These are phyloP conservation scores for Vicia sativa DNA, from an alignment of 306 rosid genomes.

Conservation along the genomic window DNA sequence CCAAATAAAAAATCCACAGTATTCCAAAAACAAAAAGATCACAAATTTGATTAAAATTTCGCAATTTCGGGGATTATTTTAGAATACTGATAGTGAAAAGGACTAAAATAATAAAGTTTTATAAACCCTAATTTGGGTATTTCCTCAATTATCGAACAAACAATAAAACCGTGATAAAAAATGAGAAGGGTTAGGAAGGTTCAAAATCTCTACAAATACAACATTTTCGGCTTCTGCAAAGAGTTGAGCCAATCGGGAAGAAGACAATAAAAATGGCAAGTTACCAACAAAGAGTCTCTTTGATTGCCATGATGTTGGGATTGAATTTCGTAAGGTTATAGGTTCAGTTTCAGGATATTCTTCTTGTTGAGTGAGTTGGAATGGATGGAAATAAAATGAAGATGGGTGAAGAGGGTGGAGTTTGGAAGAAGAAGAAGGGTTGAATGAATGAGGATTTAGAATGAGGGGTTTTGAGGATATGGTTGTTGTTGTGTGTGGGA, in stretches of 20 bases:
- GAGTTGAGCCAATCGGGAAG: conserved; percentile 57
- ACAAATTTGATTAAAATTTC: not conserved
- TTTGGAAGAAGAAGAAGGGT: conserved; percentile 35
- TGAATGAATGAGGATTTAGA: conserved; percentile 40
- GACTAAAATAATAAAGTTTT: not conserved
- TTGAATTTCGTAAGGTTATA: conserved; percentile 22
- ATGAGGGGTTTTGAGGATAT: conserved; percentile 43
- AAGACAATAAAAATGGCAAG: conserved; percentile 63
- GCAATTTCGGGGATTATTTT: not conserved
- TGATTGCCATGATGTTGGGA: conserved; percentile 39
- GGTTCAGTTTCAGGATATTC: conserved; percentile 13
- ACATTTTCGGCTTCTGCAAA: conserved; percentile 67
- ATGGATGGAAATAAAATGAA: conserved; percentile 44
- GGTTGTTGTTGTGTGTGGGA: conserved; percentile 32
- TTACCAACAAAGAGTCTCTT: conserved; percentile 75
- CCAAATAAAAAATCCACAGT: not conserved
- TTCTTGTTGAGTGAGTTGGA: conserved; percentile 39
- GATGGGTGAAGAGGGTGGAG: conserved; percentile 33
- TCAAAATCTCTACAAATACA: conserved; percentile 63
- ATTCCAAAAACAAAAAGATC: not conserved
- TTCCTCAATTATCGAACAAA: not conserved
- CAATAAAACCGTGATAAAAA: not conserved
- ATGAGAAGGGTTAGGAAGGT: not conserved
- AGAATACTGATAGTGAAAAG: not conserved
- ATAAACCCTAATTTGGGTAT: not conserved